Base-by-base conservation (phyloP, 768 basidiomycete species). In the Rhizopogon salebrosus region DNA sequence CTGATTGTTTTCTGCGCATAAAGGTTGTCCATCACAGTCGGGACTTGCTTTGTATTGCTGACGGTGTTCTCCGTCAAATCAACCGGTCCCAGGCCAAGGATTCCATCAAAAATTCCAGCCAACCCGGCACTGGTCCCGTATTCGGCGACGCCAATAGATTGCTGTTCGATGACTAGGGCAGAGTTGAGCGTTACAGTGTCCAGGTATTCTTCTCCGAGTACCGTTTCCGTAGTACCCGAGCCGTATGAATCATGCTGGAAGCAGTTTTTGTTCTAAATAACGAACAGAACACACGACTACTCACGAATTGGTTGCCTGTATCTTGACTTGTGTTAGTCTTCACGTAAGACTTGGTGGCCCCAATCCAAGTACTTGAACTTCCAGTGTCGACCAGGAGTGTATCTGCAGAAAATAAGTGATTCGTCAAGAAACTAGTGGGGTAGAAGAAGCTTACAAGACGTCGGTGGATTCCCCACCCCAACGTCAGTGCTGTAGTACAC, bases 11-110 rank as follows among this genome's bases (percentile, higher is more conserved):
- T 67, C 42, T 70, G 63, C 8, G 51, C 42, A 55, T 59, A 62
- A 36, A 71, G 63, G 62, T 71, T 72, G 59, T 69, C 67, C 22
- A 63, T 64, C 23, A 72, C 64, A 24, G 66, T 59, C 6, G 60
- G 58, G 16, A 46, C 23, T 20, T 48, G 31, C 4, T 16, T 3
- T 8, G 8, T 13, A 36, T 34, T 13, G 14, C 22, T 22, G 14
- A 36, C 31, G 16, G 46, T 20, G 46, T 3, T 13, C 7, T 35
- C 3, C 13, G 31, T 48, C 10, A 48, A 48, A 31, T 22, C 46
- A 16, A 22, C 46, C 3, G 46, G 46, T 22, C 46, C 46, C 6
- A 48, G 3, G 16, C 46, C 46, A 8, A 74, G 59, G 50, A 72
- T 69, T 11, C 72, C 72, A 36, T 72, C 69, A 9, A 71, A 57